Percentiles rank a stretch among this genome's conserved stretches.
These are phyloP conservation scores for Quercus phellos DNA, from an alignment of 331 rosid species.

Conservation along the genomic window DNA sequence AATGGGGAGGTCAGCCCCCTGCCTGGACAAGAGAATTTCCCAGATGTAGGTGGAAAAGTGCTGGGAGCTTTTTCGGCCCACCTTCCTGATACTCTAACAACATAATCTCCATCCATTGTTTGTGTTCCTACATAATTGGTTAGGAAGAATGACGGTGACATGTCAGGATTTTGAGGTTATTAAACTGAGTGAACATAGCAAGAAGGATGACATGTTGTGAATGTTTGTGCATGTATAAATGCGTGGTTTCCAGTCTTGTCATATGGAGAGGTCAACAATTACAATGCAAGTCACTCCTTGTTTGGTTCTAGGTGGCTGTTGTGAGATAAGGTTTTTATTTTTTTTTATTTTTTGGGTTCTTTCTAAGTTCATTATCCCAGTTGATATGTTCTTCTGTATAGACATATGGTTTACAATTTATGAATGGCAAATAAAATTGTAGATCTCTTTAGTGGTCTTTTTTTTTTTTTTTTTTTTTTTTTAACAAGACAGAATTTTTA, in stretches of 20 bases:
- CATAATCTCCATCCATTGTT: slow-evolving; percentile 27
- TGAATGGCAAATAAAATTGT: no score
- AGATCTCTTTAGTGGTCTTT: no score
- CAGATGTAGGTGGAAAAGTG: slow-evolving; percentile 75
- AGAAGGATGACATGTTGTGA: background rate
- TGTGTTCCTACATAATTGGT: background rate
- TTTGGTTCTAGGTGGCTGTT: background rate
- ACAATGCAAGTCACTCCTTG: background rate
- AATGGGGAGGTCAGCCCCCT: slow-evolving; percentile 54
- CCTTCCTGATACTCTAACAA: slow-evolving; percentile 74
- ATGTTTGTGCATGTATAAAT: background rate
- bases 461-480: no score
- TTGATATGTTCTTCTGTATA: background rate
- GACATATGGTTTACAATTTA: no score
- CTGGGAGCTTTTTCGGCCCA: slow-evolving; percentile 46
- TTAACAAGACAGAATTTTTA: no score
- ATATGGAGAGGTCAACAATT: background rate
- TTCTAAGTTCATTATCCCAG: background rate
- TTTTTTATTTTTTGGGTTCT: background rate
- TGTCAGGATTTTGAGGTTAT: background rate
- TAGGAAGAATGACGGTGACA: background rate
- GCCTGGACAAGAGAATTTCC: slow-evolving; percentile 60
- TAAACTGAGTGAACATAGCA: background rate
- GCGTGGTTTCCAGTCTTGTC: background rate
- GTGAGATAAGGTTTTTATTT: background rate